phyloP scores from a whole-genome alignment of 495 filamentous ascomycete species.

The Tuber indicum region DNA sequence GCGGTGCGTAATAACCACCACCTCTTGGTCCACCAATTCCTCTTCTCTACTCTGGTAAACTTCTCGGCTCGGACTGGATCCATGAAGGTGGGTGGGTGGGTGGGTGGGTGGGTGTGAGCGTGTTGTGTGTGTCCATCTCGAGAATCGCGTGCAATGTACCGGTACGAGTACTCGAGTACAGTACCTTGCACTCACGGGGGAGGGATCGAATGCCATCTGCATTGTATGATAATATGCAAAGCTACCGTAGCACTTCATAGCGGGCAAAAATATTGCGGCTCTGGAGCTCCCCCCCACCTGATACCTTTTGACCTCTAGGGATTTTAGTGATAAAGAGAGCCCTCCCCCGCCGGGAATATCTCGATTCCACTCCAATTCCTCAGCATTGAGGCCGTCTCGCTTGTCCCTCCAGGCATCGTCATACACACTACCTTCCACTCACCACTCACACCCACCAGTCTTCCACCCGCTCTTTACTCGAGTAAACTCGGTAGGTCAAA shows the following conservation, averaged over 20 bases:
- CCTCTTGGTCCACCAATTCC: not conserved
- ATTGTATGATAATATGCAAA: too few species aligned
- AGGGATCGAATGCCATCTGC: not conserved
- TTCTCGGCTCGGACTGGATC: not conserved
- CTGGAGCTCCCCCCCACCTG: not conserved
- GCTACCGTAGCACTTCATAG: too few species aligned
- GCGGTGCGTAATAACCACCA: not conserved
- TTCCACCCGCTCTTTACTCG: not conserved
- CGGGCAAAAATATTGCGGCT: not conserved
- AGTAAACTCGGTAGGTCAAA: not conserved
- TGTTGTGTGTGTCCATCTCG: not conserved
- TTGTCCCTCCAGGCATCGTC: not conserved
- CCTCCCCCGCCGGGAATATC: not conserved
- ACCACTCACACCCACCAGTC: not conserved
- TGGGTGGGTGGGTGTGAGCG: not conserved
- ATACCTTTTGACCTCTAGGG: not conserved
- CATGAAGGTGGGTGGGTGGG: not conserved
- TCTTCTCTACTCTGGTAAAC: not conserved
- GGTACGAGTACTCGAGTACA: too few species aligned
- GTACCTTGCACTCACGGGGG: not conserved
- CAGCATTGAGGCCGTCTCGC: conserved; percentile 1
- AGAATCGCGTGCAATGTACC: not conserved
- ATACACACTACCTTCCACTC: not conserved
- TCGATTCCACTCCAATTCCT: not conserved
- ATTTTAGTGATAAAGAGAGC: conserved; percentile 3